phyloP scores from a whole-genome alignment of 2,329 filamentous ascomycete genomes.

The Epichloe uncinata region DNA sequence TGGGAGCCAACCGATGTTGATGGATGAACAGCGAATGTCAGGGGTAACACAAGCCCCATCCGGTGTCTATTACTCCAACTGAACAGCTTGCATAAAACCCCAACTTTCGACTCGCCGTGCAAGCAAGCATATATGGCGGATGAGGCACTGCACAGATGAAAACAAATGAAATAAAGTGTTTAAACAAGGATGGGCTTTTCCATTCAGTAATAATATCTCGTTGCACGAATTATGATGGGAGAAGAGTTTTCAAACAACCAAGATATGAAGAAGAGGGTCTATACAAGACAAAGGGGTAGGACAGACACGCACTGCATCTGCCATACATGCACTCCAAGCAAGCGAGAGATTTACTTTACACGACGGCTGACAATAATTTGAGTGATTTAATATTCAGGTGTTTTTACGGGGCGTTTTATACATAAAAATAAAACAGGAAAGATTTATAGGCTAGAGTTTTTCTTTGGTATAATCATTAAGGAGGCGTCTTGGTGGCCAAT shows the following conservation, averaged over 20 bases:
- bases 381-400: background rate
- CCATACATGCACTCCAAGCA: background rate
- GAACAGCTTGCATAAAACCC: background rate
- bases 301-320: background rate
- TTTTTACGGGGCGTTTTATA: background rate
- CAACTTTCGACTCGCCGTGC: background rate
- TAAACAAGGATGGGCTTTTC: background rate
- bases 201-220: background rate
- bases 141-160: background rate
- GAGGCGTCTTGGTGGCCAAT: background rate
- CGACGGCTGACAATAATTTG: background rate
- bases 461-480: background rate
- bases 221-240: background rate
- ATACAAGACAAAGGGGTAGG: background rate
- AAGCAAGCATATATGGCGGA: background rate
- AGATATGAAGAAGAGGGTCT: background rate
- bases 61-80: constrained; percentile 10
- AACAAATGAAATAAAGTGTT: background rate
- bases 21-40: constrained; percentile 8
- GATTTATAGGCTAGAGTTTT: no score
- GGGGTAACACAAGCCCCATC: constrained; percentile 8
- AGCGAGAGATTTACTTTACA: background rate
- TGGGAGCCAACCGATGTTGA: constrained; percentile 6
- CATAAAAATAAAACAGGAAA: background rate
- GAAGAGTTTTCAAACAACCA: background rate